Evolutionary conservation across 345 rosid genomes (phyloP), one percentile per base, ranked within the genome.

Genomic region (Corchorus olitorius): DNA sequence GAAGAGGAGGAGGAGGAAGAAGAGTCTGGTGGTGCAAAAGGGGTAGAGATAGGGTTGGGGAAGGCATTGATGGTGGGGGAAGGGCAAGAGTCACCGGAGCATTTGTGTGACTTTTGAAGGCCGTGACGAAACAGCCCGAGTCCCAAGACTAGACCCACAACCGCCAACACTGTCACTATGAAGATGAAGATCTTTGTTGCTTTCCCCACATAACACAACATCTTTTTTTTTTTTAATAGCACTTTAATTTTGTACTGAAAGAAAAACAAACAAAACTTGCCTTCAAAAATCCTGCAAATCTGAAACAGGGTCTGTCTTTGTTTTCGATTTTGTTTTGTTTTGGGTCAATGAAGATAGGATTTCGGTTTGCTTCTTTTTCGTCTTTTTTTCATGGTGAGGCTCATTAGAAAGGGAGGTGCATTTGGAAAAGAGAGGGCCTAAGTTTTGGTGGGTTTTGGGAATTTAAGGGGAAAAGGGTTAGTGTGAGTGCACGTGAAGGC

Each of bases 161-260:
- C 94, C 14, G 87, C 86, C 55, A 84, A 60, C 72, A 86, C 94
- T 16, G 92, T 88, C 58, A 90, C 94, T 37, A 92, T 81, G 97
- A 95, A 95, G 76, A 95, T 91, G 88, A 95, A 95, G 90, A 95
- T 95, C 92, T 93, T 95, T 76, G 99, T 95, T 68, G 99, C 99
- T 88, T 95, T 93, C 61, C 99, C 99, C 60, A 93, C 94, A 81
- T 93, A 95, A 81, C 97, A 93, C 94, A 95, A 87, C 75, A 27
- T 79, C 83, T 16, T 37, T 27, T 49, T 48, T 20, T 54, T 35
- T 27, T 19, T 6, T 20, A 12, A 43, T 72, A 0, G 22, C 4
- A 1, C 22, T 50, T 11, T 22, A 14, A 43, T 17, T 46, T 34
- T 27, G 68, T 68, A 76, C 53, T 34, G 22, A 73, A 60, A 43